Conservation (phyloP, 2,329 filamentous ascomycete species). For the Cladosporium velox region DNA sequence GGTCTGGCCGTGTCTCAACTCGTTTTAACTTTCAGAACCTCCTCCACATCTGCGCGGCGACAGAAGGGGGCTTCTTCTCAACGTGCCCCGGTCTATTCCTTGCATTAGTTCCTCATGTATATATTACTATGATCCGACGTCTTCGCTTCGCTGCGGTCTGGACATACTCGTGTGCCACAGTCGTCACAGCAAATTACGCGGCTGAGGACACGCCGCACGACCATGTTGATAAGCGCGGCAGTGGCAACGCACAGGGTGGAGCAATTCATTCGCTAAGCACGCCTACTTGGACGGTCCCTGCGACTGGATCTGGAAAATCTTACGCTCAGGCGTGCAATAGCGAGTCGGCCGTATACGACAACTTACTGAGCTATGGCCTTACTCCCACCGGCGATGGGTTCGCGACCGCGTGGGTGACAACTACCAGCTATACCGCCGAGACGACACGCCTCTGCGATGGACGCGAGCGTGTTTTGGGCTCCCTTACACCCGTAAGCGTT, state of each 20-base stretch:
- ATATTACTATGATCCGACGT: background rate
- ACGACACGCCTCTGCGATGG: constrained; percentile 17
- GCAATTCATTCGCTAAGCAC: background rate
- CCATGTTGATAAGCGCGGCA: background rate
- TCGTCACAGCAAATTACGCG: background rate
- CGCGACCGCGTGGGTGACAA: constrained; percentile 2
- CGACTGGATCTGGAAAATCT: constrained; percentile 15
- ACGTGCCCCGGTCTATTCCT: background rate
- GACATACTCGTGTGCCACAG: background rate
- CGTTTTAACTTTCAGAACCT: background rate
- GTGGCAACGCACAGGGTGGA: constrained; percentile 6
- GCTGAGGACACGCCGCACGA: constrained; percentile 1
- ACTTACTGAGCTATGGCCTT: constrained; percentile 15
- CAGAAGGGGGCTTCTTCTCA: constrained; percentile 4
- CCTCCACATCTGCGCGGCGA: background rate
- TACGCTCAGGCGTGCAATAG: constrained; percentile 14
- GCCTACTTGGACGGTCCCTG: constrained; percentile 17
- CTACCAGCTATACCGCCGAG: constrained; percentile 7
- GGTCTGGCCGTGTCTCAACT: background rate
- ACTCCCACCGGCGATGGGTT: background rate
- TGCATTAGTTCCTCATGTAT: constrained; percentile 6
- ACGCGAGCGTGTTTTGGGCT: constrained; percentile 12
- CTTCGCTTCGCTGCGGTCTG: background rate
- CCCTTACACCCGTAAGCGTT: constrained; percentile 1
- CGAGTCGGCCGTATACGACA: constrained; percentile 12